Conservation (phyloP, 768 basidiomycete species). For the Leucosporidium creatinivorum region DNA sequence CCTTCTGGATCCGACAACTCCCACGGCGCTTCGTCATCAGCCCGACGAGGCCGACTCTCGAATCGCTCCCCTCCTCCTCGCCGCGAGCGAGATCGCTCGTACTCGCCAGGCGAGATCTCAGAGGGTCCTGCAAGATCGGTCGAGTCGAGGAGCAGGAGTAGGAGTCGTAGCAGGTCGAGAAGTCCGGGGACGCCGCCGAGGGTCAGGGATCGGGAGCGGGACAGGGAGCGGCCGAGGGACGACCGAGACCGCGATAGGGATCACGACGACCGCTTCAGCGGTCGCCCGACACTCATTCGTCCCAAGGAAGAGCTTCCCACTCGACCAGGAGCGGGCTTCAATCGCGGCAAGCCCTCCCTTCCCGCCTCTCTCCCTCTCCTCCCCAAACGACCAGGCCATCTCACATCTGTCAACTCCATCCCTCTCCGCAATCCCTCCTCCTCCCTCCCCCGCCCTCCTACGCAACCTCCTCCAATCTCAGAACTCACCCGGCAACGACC, state of each 20-base stretch:
- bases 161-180: too few relatives aligned
- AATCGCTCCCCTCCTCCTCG: not conserved
- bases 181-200: too few relatives aligned
- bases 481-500: not conserved
- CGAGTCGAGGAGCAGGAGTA: too few relatives aligned
- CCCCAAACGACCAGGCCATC: not conserved
- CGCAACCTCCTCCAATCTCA: not conserved
- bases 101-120: constrained; percentile 3
- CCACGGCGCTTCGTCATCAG: not conserved
- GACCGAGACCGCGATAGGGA: too few relatives aligned
- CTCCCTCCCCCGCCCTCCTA: not conserved
- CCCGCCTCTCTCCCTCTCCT: too few relatives aligned
- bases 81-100: not conserved
- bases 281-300: too few relatives aligned
- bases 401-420: not conserved
- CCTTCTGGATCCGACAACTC: not conserved
- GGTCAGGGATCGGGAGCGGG: too few relatives aligned
- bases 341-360: too few relatives aligned
- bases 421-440: not conserved
- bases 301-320: too few relatives aligned
- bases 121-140: not conserved
- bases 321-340: too few relatives aligned
- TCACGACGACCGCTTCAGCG: too few relatives aligned
- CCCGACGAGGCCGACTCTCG: not conserved
- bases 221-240: too few relatives aligned